Conservation (phyloP, 352 stramenopile genomes). For the Pythium guiyangense region DNA sequence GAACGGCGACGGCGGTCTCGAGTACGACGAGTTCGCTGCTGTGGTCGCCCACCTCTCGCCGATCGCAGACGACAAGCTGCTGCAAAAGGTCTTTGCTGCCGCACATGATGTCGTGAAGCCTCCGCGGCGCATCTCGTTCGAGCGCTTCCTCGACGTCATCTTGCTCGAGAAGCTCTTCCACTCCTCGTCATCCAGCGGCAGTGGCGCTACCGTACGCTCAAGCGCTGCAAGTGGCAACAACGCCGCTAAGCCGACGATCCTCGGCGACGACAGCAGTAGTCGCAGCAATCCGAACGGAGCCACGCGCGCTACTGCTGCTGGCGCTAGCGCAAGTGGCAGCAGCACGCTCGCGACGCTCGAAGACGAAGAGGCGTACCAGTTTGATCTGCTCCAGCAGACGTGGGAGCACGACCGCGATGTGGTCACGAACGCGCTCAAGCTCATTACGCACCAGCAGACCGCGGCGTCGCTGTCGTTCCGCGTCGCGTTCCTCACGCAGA, state of each 20-base stretch:
- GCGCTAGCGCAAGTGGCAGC: not conserved
- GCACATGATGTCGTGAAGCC: conserved; percentile 58
- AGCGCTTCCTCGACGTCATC: conserved; percentile 52
- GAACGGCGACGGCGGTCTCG: conserved; percentile 61
- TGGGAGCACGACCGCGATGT: conserved; percentile 56
- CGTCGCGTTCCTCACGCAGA: conserved; percentile 59
- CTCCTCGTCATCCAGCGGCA: conserved; percentile 12
- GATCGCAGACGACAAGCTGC: conserved; percentile 40
- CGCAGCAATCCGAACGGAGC: not conserved
- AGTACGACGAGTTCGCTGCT: conserved; percentile 71
- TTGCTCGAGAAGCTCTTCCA: conserved; percentile 49
- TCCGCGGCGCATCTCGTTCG: conserved; percentile 52
- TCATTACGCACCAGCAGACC: conserved; percentile 55
- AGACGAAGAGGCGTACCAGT: conserved; percentile 73
- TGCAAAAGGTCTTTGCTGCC: conserved; percentile 55
- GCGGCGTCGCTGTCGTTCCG: conserved; percentile 56
- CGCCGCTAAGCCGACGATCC: conserved; percentile 10
- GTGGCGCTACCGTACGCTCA: not conserved
- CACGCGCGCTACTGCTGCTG: not conserved
- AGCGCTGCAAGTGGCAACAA: not conserved
- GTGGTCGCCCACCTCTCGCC: conserved; percentile 57
- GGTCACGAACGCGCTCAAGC: conserved; percentile 37
- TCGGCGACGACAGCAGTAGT: conserved; percentile 9
- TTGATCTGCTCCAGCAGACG: conserved; percentile 60
- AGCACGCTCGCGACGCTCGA: conserved; percentile 17